Evolutionary conservation across 306 rosid species (phyloP), one percentile per base, ranked within the genome.

Genomic region (Lupinus albus): DNA sequence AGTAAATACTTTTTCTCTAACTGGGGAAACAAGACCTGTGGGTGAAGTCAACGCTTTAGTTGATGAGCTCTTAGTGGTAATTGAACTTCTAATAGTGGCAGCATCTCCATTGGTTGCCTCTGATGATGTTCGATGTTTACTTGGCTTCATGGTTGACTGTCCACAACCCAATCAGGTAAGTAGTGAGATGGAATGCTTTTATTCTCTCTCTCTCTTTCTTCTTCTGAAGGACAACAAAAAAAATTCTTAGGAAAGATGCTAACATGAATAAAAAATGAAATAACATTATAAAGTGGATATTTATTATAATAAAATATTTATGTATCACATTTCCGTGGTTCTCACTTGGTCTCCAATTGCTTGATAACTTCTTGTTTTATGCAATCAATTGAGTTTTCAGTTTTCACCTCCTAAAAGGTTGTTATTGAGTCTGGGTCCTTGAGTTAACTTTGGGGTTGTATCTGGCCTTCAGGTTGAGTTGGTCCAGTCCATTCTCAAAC

Each of bases 31-130:
- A 53, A 89, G 92, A 32, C 97, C 90, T 7, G 84, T 82, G 20
- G 99, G 99, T 66, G 99, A 93, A 76, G 88, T 90, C 79, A 90
- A 93, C 83, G 99, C 99, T 48, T 85, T 93, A 85, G 97, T 93
- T 80, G 99, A 93, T 38, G 97, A 93, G 82, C 91, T 93, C 63
- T 84, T 93, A 39, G 98, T 88, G 47, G 82, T 89, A 72, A 84
- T 93, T 73, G 98, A 93, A 81, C 97, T 93, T 81, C 84, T 93
- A 71, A 70, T 88, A 17, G 87, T 84, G 75, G 97, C 88, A 64
- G 97, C 94, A 66, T 85, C 97, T 66, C 88, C 97, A 76, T 63
- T 75, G 4, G 41, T 83, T 76, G 93, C 89, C 78, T 83, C 88
- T 0, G 82, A 86, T 62, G 98, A 93, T 67, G 77, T 93, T 32